Conservation (phyloP, 371 early-diverging fungal species). For the Smittium culicis region DNA sequence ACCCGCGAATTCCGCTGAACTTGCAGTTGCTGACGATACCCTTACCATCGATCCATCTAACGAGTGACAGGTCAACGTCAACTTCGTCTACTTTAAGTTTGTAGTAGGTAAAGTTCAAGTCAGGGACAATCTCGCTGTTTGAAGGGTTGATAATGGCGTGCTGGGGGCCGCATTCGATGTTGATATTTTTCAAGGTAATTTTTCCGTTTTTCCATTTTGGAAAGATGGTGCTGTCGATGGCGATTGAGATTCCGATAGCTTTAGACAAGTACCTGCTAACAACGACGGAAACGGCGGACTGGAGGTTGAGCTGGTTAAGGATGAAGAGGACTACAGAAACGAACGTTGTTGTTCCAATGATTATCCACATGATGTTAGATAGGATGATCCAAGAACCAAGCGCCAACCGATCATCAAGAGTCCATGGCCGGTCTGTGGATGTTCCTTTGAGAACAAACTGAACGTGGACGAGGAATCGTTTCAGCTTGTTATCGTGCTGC, state of each 20-base stretch:
- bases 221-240: slow-evolving; percentile 78
- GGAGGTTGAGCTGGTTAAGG: slow-evolving; percentile 76
- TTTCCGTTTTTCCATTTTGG: slow-evolving; percentile 87
- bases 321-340: slow-evolving; percentile 63
- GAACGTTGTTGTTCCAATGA: slow-evolving; percentile 83
- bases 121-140: slow-evolving; percentile 25
- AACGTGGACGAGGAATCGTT: slow-evolving; percentile 17
- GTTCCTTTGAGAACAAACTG: slow-evolving; percentile 24
- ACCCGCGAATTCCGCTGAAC: slow-evolving; percentile 78
- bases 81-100: slow-evolving; percentile 67
- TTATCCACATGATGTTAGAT: slow-evolving; percentile 65
- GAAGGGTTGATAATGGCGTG: slow-evolving; percentile 17
- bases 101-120: slow-evolving; percentile 71
- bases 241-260: slow-evolving; percentile 67
- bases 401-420: slow-evolving; percentile 77
- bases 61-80: slow-evolving; percentile 71
- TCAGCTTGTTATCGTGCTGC: neutral
- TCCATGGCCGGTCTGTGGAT: slow-evolving; percentile 53
- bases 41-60: slow-evolving; percentile 83
- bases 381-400: slow-evolving; percentile 80
- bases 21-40: slow-evolving; percentile 71
- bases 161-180: slow-evolving; percentile 36
- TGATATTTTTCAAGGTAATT: slow-evolving; percentile 73
- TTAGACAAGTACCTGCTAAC: slow-evolving; percentile 66
- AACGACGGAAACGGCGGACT: slow-evolving; percentile 67